Evolutionary conservation across 306 rosid genomes (phyloP), one percentile per base, ranked within the genome.

Genomic region (Cucumis cinereus): DNA sequence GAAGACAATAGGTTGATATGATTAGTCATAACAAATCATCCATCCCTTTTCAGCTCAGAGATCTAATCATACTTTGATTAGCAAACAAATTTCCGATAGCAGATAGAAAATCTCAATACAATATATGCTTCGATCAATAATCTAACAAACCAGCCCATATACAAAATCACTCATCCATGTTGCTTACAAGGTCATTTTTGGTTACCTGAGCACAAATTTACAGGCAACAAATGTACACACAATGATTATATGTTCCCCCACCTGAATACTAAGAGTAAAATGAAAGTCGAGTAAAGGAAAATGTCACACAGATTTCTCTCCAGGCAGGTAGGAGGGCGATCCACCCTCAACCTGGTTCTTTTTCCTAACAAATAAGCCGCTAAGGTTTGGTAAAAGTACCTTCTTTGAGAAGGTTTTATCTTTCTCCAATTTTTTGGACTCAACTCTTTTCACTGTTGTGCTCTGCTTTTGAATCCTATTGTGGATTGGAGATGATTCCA

Each of bases 251-350:
- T 80, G 73, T 79, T 75, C 66, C 87, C 87, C 52, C 79, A 82
- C 92, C 82, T 78, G 79, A 79, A 77, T 85, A 86, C 55, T 80
- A 56, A 10, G 19, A 80, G 72, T 82, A 79, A 84, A 86, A 85
- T 80, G 76, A 75, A 76, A 33, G 69, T 15, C 30, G 20, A 20
- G 64, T 2, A 58, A 8, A 85, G 23, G 59, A 77, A 84, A 60
- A 83, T 67, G 66, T 90, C 90, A 95, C 77, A 80, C 73, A 73
- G 86, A 84, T 28, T 78, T 87, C 78, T 91, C 97, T 28, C 98
- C 98, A 3, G 97, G 98, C 38, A 91, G 90, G 83, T 87, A 91
- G 35, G 98, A 91, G 23, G 97, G 96, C 62, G 98, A 94, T 62
- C 90, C 92, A 23, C 93, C 96, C 74, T 94, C 95, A 20, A 92